A percentile compares a stretch with the other conserved stretches of the same genome.
Evolutionary conservation across 2,329 filamentous ascomycete genomes (phyloP).

Genomic region (Chrysosphaeria jannelii): DNA sequence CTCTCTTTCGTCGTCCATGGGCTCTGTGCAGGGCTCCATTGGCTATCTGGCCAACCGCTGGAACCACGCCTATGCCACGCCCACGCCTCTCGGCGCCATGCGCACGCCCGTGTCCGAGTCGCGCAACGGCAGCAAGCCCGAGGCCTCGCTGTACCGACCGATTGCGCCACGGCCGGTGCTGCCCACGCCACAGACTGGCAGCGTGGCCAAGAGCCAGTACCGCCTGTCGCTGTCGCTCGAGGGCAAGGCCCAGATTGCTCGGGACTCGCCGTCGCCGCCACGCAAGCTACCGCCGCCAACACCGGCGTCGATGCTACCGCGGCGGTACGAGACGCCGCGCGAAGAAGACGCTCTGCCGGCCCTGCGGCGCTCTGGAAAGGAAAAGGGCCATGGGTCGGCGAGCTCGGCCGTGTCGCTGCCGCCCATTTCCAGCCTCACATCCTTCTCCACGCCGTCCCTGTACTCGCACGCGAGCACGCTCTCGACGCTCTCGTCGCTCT

Average conservation of each 20-base stretch:
- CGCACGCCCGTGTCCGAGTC: no score
- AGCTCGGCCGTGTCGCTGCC: no score
- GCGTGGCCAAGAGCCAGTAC: slow-evolving; percentile 13
- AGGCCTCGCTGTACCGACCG: no score
- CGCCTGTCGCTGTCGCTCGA: slow-evolving; percentile 63
- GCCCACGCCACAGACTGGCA: slow-evolving; percentile 6
- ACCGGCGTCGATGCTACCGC: slow-evolving; percentile 1
- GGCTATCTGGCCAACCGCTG: slow-evolving; percentile 24
- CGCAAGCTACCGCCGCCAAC: slow-evolving; percentile 19
- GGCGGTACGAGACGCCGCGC: no score
- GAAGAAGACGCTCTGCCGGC: no score
- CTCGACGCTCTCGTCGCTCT: slow-evolving; percentile 26
- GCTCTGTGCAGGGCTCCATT: slow-evolving; percentile 8
- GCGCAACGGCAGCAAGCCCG: slow-evolving; percentile 9
- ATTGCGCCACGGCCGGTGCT: slow-evolving; percentile 5
- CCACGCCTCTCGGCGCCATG: no score
- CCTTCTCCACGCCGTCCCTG: no score
- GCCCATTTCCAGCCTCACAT: no score
- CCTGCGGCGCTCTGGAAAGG: no score
- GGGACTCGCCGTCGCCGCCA: slow-evolving; percentile 38
- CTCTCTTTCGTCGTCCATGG: slow-evolving; percentile 4
- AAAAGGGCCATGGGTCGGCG: no score
- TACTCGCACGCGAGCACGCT: no score
- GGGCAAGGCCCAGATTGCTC: slow-evolving; percentile 59
- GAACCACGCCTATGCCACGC: slow-evolving; percentile 21